Conservation (phyloP, 257 asterid genomes). For the Scutellaria baicalensis region DNA sequence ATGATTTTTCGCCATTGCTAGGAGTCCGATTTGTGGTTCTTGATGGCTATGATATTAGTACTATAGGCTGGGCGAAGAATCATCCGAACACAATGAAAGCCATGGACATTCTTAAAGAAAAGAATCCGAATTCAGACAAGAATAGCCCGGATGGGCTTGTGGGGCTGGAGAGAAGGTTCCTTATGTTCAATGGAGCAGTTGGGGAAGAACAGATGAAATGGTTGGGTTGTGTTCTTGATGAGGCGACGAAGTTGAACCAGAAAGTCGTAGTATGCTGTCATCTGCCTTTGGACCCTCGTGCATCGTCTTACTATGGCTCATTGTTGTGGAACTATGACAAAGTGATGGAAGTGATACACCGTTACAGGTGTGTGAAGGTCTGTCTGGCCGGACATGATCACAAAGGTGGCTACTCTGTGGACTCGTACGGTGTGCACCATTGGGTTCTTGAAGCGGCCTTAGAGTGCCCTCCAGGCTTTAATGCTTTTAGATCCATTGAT, state of each 20-base stretch:
- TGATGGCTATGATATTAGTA: slow-evolving; percentile 81
- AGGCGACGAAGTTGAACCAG: slow-evolving; percentile 53
- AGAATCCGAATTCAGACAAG: slow-evolving; percentile 74
- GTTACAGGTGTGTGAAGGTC: slow-evolving; percentile 72
- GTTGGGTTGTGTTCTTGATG: slow-evolving; percentile 63
- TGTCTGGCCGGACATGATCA: slow-evolving; percentile 88
- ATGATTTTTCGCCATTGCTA: slow-evolving; percentile 76
- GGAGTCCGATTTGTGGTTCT: slow-evolving; percentile 73
- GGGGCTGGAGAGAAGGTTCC: slow-evolving; percentile 68
- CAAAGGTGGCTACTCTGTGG: slow-evolving; percentile 65
- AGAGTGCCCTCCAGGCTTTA: slow-evolving; percentile 82
- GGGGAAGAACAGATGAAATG: slow-evolving; percentile 78
- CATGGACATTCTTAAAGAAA: slow-evolving; percentile 46
- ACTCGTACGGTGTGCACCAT: slow-evolving; percentile 74
- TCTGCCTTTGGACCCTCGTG: slow-evolving; percentile 60
- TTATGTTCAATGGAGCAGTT: slow-evolving; percentile 83
- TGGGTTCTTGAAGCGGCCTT: slow-evolving; percentile 86
- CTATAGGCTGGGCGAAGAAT: slow-evolving; percentile 80
- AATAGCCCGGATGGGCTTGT: slow-evolving; percentile 82
- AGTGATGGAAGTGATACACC: slow-evolving; percentile 81
- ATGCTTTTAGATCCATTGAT: slow-evolving; percentile 66
- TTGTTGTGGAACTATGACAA: slow-evolving; percentile 80
- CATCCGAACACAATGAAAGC: slow-evolving; percentile 66
- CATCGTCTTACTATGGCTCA: slow-evolving; percentile 46
- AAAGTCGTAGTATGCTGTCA: slow-evolving; percentile 80